Evolutionary conservation across 305 asterid genomes (phyloP), one percentile per base, ranked within the genome.

Genomic region (Euphrasia arctica): DNA sequence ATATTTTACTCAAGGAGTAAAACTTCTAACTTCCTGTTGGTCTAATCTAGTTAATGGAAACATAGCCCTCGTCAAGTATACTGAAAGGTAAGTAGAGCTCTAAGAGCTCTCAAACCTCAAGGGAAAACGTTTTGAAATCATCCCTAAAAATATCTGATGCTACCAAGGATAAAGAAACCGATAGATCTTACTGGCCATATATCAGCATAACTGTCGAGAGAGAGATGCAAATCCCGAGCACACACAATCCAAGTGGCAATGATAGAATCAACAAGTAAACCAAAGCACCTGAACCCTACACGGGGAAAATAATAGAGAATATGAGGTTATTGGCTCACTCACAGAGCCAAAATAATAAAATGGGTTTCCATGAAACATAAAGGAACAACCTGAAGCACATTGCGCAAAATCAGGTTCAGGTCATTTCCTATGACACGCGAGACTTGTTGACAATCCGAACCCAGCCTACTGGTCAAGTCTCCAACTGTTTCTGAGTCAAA

Each of bases 381-480:
- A 63, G 50, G 71, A 72, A 81, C 63, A 63, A 92, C 98, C 96
- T 92, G 96, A 77, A 93, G 92, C 69, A 86, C 77, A 76, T 93
- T 93, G 51, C 99, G 96, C 63, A 87, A 49, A 77, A 93, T 90
- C 68, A 93, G 74, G 79, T 93, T 90, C 31, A 93, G 80, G 80
- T 93, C 99, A 81, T 86, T 90, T 67, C 99, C 99, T 50, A 93
- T 88, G 66, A 93, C 87, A 43, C 99, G 97, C 13, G 99, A 93
- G 49, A 93, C 96, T 86, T 90, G 99, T 71, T 93, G 99, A 74
- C 97, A 93, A 79, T 93, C 99, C 32, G 99, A 87, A 78, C 99
- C 97, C 62, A 93, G 95, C 85, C 99, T 84, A 82, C 99, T 93
- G 51, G 99, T 93, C 83, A 93, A 82, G 79, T 85, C 96, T 70